A percentile compares a stretch with the other conserved stretches of the same genome.
phyloP scores from a whole-genome alignment of 169 alveolate genomes.

The Eimeria acervulina region DNA sequence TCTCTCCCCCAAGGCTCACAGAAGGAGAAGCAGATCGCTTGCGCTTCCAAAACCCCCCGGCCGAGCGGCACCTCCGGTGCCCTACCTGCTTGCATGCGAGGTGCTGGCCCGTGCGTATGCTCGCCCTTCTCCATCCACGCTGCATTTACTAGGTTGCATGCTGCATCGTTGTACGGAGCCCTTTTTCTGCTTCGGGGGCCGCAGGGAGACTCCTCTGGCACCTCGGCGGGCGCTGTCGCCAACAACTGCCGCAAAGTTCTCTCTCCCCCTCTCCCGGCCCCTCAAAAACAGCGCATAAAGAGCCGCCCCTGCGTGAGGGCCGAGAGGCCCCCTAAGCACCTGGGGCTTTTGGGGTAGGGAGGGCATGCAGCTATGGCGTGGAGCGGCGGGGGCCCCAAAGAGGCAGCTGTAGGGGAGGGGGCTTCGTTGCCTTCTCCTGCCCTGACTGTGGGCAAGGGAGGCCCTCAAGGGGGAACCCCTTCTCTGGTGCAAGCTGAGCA shows the following conservation, averaged over 20 bases:
- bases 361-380: conserved; percentile 63
- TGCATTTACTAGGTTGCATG: neutral
- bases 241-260: neutral
- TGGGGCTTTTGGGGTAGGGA: conserved; percentile 25
- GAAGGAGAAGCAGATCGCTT: neutral
- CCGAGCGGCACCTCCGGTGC: neutral
- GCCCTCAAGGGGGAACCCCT: neutral
- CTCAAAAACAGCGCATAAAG: neutral
- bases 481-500: conserved; percentile 23
- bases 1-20: conserved; percentile 9
- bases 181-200: neutral
- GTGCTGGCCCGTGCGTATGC: neutral
- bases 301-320: conserved; percentile 41
- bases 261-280: neutral
- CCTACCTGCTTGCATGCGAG: conserved; percentile 20
- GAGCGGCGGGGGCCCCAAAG: conserved; percentile 55
- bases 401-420: conserved; percentile 65
- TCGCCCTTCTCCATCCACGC: neutral
- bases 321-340: conserved; percentile 32
- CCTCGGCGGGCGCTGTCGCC: conserved; percentile 1
- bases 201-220: neutral
- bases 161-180: neutral
- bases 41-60: neutral
- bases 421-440: conserved; percentile 30
- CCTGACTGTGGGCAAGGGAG: conserved; percentile 29